Evolutionary conservation across 345 rosid species (phyloP), one percentile per base, ranked within the genome.

Genomic region (Streptanthus diversifolius): DNA sequence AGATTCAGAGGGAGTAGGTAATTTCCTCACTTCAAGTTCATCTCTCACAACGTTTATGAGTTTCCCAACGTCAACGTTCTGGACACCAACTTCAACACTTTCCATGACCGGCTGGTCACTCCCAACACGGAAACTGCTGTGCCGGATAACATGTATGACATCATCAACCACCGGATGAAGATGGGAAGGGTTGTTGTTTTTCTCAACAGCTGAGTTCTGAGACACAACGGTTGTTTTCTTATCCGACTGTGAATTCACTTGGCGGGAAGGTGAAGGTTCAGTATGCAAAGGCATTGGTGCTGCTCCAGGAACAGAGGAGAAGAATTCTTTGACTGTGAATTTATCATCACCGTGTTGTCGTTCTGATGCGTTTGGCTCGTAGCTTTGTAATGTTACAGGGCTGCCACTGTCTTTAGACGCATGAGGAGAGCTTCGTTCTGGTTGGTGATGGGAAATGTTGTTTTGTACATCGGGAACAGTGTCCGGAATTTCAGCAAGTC

Each of bases 101-200:
- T 95, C 97, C 85, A 91, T 73, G 11, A 82, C 88, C 24, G 90
- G 93, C 77, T 88, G 95, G 75, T 91, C 96, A 44, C 86, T 86
- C 70, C 97, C 96, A 14, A 90, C 91, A 44, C 89, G 89, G 79
- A 82, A 91, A 74, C 96, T 95, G 77, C 95, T 84, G 81, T 87
- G 99, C 68, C 88, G 80, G 66, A 88, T 85, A 22, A 90, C 97
- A 78, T 91, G 96, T 83, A 95, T 89, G 78, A 89, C 81, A 63
- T 91, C 96, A 39, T 90, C 95, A 63, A 86, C 91, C 39, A 81
- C 92, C 18, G 88, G 82, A 75, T 86, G 88, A 69, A 58, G 76
- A 71, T 85, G 83, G 19, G 86, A 65, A 44, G 76, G 57, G 74
- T 53, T 65, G 13, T 84, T 74, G 39, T 60, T 67, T 64, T 83